Evolutionary conservation across 805 yeast genomes (phyloP).

Genomic region (Ogataea populi-albae): DNA sequence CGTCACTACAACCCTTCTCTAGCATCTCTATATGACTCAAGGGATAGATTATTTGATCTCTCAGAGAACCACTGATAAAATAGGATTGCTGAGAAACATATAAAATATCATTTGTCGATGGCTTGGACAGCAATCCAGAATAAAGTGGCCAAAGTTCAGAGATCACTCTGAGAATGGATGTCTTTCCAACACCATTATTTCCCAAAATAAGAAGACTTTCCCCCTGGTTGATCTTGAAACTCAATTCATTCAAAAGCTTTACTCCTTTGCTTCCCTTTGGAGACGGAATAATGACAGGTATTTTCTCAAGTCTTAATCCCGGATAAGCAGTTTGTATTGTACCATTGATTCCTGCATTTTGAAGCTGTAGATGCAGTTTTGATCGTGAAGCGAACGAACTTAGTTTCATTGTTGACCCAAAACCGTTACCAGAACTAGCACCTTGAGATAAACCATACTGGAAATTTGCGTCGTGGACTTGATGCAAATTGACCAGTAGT

Average conservation of each 20-base stretch:
- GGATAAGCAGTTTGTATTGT: slow-evolving; percentile 73
- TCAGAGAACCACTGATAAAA: slow-evolving; percentile 72
- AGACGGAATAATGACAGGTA: slow-evolving; percentile 80
- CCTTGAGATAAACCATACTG: slow-evolving; percentile 40
- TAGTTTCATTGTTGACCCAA: slow-evolving; percentile 30
- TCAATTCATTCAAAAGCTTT: slow-evolving; percentile 58
- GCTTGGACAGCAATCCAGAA: slow-evolving; percentile 77
- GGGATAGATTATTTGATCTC: slow-evolving; percentile 92
- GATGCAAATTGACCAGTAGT: slow-evolving; percentile 71
- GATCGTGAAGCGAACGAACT: slow-evolving; percentile 32
- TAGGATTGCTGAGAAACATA: slow-evolving; percentile 87
- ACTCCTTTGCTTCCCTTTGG: slow-evolving; percentile 53
- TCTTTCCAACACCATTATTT: slow-evolving; percentile 86
- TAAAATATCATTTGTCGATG: slow-evolving; percentile 62
- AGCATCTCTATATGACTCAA: slow-evolving; percentile 73
- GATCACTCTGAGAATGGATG: slow-evolving; percentile 76
- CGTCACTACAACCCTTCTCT: slow-evolving; percentile 67
- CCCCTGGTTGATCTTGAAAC: slow-evolving; percentile 58
- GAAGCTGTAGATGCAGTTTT: slow-evolving; percentile 14
- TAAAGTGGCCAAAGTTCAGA: slow-evolving; percentile 93
- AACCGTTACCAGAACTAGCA: slow-evolving; percentile 22
- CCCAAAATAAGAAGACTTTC: slow-evolving; percentile 80
- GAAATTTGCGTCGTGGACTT: slow-evolving; percentile 66
- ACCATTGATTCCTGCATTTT: slow-evolving; percentile 59
- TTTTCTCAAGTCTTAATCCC: slow-evolving; percentile 80